phyloP scores from a whole-genome alignment of 192 early-diverging fungal species.

The Coemansia sp. region DNA sequence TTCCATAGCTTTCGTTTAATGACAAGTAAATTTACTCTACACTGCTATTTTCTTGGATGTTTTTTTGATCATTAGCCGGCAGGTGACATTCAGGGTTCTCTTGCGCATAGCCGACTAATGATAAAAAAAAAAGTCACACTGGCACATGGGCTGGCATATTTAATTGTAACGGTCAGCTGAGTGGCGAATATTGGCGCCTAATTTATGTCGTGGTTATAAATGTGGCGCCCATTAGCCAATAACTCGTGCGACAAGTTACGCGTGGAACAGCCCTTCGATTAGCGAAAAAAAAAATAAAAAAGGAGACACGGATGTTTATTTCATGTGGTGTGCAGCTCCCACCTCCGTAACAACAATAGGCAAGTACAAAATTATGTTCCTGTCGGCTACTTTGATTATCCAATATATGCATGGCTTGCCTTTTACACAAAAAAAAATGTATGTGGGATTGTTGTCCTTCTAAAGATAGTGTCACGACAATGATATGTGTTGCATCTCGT shows the following conservation, averaged over 20 bases:
- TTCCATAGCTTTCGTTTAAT: background rate
- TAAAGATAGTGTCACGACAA: slow-evolving; percentile 7
- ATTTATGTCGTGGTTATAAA: slow-evolving; percentile 4
- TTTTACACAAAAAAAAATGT: background rate
- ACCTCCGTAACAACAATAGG: background rate
- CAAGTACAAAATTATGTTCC: background rate
- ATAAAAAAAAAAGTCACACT: background rate
- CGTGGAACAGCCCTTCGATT: slow-evolving; percentile 2
- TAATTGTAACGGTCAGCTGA: background rate
- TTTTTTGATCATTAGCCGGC: background rate
- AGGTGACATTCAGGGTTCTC: background rate
- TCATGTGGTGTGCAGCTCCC: background rate
- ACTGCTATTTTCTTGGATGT: background rate
- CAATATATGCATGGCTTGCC: slow-evolving; percentile 8
- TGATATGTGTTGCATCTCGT: background rate
- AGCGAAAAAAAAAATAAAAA: background rate
- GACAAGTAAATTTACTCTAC: background rate
- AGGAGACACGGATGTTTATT: background rate
- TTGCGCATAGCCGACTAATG: background rate
- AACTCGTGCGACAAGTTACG: background rate
- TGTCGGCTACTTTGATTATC: background rate
- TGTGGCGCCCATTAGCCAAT: slow-evolving; percentile 1
- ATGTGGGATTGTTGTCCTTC: background rate
- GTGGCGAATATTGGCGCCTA: background rate
- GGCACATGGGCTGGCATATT: background rate